phyloP scores from a whole-genome alignment of 805 yeast genomes.

The Schwanniomyces vanrijiae region DNA sequence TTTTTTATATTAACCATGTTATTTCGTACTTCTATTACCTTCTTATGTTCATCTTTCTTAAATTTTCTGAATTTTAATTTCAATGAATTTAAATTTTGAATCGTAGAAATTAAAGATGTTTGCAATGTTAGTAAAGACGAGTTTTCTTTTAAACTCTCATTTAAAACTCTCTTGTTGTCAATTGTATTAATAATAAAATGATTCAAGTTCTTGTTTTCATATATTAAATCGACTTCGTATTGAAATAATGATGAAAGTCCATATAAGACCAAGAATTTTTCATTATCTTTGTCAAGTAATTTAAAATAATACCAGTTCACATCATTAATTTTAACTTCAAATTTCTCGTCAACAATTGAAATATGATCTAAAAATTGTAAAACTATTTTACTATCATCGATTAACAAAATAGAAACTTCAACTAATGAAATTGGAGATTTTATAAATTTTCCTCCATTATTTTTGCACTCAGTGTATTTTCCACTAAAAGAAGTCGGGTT shows the following conservation, averaged over 20 bases:
- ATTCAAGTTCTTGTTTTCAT: conserved; percentile 13
- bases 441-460: conserved; percentile 21
- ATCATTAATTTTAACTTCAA: conserved; percentile 29
- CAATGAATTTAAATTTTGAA: conserved; percentile 22
- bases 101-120: conserved; percentile 30
- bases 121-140: conserved; percentile 31
- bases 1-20: conserved; percentile 31
- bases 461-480: conserved; percentile 20
- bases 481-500: conserved; percentile 34
- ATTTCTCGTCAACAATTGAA: conserved; percentile 2
- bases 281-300: conserved; percentile 9
- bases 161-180: conserved; percentile 18
- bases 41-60: conserved; percentile 39
- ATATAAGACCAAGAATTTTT: conserved; percentile 25
- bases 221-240: conserved; percentile 32
- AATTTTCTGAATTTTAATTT: conserved; percentile 27
- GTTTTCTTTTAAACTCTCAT: conserved; percentile 24
- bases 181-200: conserved; percentile 32
- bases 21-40: conserved; percentile 29
- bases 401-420: conserved; percentile 21
- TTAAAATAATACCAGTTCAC: conserved; percentile 33
- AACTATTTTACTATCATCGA: conserved; percentile 31
- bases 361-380: conserved; percentile 22
- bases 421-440: conserved; percentile 2
- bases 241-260: conserved; percentile 38